These are phyloP conservation scores for Aspergillus ibericus DNA, from an alignment of 2,329 filamentous ascomycete genomes.

Conservation along the genomic window DNA sequence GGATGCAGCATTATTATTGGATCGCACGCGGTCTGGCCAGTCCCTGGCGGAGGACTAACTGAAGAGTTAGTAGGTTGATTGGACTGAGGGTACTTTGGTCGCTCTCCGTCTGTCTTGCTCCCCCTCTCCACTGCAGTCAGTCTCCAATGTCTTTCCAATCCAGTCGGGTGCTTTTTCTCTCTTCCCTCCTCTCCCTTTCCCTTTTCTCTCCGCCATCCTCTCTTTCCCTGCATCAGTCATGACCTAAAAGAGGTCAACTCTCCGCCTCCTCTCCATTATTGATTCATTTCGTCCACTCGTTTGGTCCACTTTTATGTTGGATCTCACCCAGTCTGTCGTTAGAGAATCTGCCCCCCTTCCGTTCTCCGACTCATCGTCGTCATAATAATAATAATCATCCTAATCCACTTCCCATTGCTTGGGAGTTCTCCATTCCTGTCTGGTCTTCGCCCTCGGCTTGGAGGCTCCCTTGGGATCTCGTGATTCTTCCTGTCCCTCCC, in stretches of 20 bases:
- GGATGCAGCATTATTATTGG: background rate
- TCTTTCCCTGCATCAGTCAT: background rate
- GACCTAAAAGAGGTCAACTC: background rate
- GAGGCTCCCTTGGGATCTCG: background rate
- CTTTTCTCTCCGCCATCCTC: background rate
- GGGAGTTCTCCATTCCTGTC: slow-evolving; percentile 1
- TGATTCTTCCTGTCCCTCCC: slow-evolving; percentile 5
- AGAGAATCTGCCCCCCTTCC: background rate
- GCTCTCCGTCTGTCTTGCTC: background rate
- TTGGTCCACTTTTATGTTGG: slow-evolving; percentile 1
- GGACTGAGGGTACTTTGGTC: background rate
- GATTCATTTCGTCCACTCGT: slow-evolving; percentile 1
- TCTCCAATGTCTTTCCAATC: background rate
- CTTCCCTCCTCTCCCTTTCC: background rate
- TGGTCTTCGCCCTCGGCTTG: background rate
- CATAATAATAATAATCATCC: background rate
- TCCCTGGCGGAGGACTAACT: background rate
- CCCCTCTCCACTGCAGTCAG: no score
- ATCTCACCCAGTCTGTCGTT: background rate
- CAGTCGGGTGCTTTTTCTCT: background rate
- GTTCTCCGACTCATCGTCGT: no score
- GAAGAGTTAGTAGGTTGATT: background rate
- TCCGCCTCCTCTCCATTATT: background rate
- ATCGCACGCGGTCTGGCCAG: background rate
- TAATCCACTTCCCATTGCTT: background rate